Evolutionary conservation across 2,329 filamentous ascomycete genomes (phyloP), one percentile per base, ranked within the genome.

Genomic region (Fusarium praegraminearum): DNA sequence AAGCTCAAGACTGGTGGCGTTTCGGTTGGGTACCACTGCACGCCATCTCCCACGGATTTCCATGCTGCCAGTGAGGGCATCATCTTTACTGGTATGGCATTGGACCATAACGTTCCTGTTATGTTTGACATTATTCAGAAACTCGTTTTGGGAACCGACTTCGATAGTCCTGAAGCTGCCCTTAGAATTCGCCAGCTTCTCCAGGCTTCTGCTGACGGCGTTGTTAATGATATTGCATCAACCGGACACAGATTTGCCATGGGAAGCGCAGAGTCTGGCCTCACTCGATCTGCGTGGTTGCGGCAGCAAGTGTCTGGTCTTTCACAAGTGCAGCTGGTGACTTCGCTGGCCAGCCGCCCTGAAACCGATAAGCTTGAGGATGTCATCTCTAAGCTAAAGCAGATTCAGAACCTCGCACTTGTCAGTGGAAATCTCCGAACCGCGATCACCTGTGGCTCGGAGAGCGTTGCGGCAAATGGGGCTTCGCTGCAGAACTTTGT

Each of bases 1-100:
- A 98, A 98, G 79, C 86, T 98, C 32, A 97, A 97, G 82, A 98
- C 96, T 2, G 96, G 96, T 22, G 96, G 96, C 12, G 88, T 99
- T 38, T 92, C 90, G 4, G 90, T 97, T 18, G 90, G 91, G 2
- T 94, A 97, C 72, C 92, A 97, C 80, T 88, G 91, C n/a, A 90
- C 91, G 0, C 88, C 94, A 0, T 93, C 90, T 4, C 93, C 95
- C 1, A 86, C 86, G 2, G 88, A 95, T 70, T 89, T 93, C 57
- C 85, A 87, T 32, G 83, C 86, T 28, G 91, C 90, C 11, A 89
- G 87, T 20, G 96, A 99, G 80, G 96, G 96, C 1, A 83, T 99
- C 28, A 88, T 91, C 15, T 90, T 98, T 58, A 90, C 90, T 5
- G 95, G 96, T 18, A 97, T 92, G 83, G 94, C 94, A 0, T 82